Percentiles rank a stretch among this genome's conserved stretches.
phyloP scores from a whole-genome alignment of 306 rosid species.

The Abrus precatorius region DNA sequence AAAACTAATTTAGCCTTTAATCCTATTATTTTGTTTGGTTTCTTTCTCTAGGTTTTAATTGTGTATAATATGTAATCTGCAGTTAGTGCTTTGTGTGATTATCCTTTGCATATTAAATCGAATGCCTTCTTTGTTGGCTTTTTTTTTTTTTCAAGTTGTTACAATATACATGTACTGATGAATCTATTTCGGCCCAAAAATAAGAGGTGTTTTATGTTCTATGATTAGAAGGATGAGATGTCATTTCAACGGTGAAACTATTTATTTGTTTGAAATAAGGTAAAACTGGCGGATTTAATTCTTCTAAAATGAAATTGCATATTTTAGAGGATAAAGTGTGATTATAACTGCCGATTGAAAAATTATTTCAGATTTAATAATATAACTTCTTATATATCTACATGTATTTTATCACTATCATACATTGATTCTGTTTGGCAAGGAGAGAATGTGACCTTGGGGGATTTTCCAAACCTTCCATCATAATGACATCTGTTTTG shows the following conservation, averaged over 20 bases:
- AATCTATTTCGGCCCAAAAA: constrained; percentile 15
- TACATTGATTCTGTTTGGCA: neutral
- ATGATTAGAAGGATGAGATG: neutral
- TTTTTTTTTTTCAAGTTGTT: constrained; percentile 17
- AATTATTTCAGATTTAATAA: neutral
- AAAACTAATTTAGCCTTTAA: constrained; percentile 52
- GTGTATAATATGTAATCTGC: constrained; percentile 63
- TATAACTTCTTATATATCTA: neutral
- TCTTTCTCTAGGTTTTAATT: constrained; percentile 50
- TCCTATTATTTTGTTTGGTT: constrained; percentile 65
- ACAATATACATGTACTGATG: constrained; percentile 35
- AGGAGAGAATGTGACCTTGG: too few species aligned
- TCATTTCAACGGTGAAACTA: neutral
- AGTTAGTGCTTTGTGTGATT: constrained; percentile 56
- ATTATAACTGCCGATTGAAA: neutral
- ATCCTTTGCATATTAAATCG: constrained; percentile 48
- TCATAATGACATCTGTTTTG: too few species aligned
- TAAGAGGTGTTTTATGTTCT: neutral
- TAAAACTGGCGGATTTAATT: neutral
- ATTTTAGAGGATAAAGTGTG: neutral
- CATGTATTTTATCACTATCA: neutral
- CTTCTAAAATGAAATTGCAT: neutral
- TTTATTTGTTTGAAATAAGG: too few species aligned
- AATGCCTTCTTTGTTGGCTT: constrained; percentile 31
- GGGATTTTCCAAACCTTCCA: too few species aligned